Evolutionary conservation across 2,329 filamentous ascomycete genomes (phyloP).

Genomic region (Calonectria naviculata): DNA sequence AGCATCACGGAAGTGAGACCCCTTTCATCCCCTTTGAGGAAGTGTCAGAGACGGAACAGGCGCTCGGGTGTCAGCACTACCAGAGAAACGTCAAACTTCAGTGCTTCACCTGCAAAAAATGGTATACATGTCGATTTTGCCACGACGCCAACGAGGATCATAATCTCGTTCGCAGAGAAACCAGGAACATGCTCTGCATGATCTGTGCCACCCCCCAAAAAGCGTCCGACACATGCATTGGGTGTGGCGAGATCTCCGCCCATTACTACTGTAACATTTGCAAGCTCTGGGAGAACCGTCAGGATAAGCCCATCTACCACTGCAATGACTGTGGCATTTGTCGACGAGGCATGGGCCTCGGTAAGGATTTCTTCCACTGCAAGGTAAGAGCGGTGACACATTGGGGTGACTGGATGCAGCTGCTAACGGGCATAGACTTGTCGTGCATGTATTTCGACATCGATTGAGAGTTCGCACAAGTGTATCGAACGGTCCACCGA

Average conservation of each 20-base stretch:
- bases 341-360: constrained; percentile 87
- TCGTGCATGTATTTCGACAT: constrained; percentile 93
- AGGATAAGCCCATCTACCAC: constrained; percentile 92
- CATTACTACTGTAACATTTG: constrained; percentile 95
- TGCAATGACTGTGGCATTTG: constrained; percentile 97
- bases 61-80: constrained; percentile 90
- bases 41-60: constrained; percentile 42
- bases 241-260: constrained; percentile 81
- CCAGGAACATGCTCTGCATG: constrained; percentile 98
- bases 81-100: constrained; percentile 96
- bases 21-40: constrained; percentile 32
- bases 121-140: constrained; percentile 96
- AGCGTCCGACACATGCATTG: constrained; percentile 80
- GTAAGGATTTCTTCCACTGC: constrained; percentile 98
- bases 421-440: constrained; percentile 71
- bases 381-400: constrained; percentile 70
- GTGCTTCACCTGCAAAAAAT: constrained; percentile 87
- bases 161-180: constrained; percentile 81
- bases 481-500: constrained; percentile 96
- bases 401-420: neutral
- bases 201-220: constrained; percentile 87
- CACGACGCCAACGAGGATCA: constrained; percentile 89
- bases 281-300: constrained; percentile 97
- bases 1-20: constrained; percentile 58
- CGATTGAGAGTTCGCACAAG: constrained; percentile 85